Conservation (phyloP, 2,329 filamentous ascomycete species). For the Aureobasidium namibiae region DNA sequence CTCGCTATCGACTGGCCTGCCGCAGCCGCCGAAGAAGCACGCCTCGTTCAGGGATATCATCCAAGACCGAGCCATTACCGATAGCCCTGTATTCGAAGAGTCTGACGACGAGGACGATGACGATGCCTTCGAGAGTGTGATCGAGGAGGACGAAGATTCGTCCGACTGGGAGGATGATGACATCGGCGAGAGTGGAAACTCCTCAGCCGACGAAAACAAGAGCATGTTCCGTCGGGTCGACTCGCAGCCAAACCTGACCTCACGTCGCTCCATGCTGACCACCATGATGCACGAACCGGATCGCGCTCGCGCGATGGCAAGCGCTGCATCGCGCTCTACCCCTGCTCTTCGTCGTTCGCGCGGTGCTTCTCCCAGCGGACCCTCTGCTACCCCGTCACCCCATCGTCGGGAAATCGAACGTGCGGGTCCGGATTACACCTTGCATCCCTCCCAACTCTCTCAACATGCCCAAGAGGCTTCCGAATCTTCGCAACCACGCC, state of each 20-base stretch:
- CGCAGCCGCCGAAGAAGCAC: slow-evolving; percentile 58
- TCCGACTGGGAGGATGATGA: slow-evolving; percentile 47
- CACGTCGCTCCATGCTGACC: slow-evolving; percentile 80
- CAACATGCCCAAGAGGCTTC: not conserved
- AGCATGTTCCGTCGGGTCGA: slow-evolving; percentile 84
- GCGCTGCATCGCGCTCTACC: slow-evolving; percentile 52
- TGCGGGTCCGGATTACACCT: slow-evolving; percentile 7
- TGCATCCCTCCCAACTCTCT: slow-evolving; percentile 3
- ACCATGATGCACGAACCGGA: slow-evolving; percentile 78
- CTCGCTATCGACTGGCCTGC: slow-evolving; percentile 46
- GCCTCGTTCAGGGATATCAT: slow-evolving; percentile 76
- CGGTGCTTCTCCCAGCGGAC: slow-evolving; percentile 62
- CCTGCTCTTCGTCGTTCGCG: slow-evolving; percentile 49
- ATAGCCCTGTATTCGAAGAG: slow-evolving; percentile 53
- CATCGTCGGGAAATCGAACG: slow-evolving; percentile 22
- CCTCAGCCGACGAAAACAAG: slow-evolving; percentile 66
- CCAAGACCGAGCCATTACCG: slow-evolving; percentile 56
- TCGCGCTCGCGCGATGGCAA: slow-evolving; percentile 60
- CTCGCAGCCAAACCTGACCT: slow-evolving; percentile 75
- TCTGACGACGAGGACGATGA: slow-evolving; percentile 48
- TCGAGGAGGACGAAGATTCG: slow-evolving; percentile 48
- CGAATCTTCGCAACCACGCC: slow-evolving; percentile 57
- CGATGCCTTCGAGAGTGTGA: slow-evolving; percentile 73
- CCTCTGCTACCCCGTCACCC: slow-evolving; percentile 52
- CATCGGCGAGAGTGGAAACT: slow-evolving; percentile 66